Conservation (phyloP, 2,329 filamentous ascomycete species). For the Xylariaceae sp. region DNA sequence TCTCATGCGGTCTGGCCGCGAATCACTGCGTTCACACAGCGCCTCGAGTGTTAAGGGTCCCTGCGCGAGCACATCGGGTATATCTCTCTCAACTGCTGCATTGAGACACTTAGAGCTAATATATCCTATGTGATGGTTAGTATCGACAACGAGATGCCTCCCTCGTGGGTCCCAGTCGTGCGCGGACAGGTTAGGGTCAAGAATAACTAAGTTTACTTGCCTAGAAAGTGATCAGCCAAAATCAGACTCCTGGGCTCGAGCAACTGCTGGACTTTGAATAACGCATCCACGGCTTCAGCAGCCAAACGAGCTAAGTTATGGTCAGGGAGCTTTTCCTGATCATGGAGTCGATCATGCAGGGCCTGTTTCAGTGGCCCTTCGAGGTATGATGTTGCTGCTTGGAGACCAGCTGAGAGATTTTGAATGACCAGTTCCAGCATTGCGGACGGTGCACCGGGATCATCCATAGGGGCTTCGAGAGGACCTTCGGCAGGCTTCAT, state of each 20-base stretch:
- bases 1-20: conserved; percentile 37
- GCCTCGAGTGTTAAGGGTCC: conserved; percentile 30
- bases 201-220: conserved; percentile 9
- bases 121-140: conserved; percentile 29
- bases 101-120: conserved; percentile 39
- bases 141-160: neutral
- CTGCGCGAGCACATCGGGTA: conserved; percentile 40
- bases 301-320: neutral
- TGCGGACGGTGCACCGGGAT: too few species aligned
- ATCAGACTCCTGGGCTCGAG: conserved; percentile 26
- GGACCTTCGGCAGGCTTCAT: too few species aligned
- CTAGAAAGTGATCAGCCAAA: conserved; percentile 33
- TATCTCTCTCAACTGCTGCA: conserved; percentile 38
- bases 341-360: too few species aligned
- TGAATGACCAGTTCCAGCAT: too few species aligned
- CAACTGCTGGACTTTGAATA: conserved; percentile 3
- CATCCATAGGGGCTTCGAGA: too few species aligned
- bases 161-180: neutral
- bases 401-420: too few species aligned
- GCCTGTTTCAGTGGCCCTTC: too few species aligned
- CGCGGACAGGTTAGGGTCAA: too few species aligned
- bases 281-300: neutral
- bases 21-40: conserved; percentile 24
- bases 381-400: too few species aligned
- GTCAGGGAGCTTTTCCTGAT: neutral